Conservation (phyloP, 495 filamentous ascomycete genomes). For the Tuber calosporum region DNA sequence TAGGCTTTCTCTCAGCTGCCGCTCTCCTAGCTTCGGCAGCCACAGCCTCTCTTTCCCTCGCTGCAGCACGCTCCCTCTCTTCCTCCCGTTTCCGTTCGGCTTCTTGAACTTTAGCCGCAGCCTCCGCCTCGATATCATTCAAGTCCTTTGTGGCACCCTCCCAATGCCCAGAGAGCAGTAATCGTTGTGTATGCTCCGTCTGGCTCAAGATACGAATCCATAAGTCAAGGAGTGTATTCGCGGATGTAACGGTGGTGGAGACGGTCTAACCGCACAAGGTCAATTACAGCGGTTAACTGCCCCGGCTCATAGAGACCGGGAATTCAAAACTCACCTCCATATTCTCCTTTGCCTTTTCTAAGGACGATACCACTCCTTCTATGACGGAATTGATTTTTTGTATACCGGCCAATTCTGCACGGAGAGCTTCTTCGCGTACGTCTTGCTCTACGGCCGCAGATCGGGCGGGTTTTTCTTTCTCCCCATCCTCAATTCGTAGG, state of each 20-base stretch:
- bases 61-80: constrained; percentile 59
- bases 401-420: constrained; percentile 71
- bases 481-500: constrained; percentile 7
- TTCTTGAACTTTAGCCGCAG: constrained; percentile 59
- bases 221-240: constrained; percentile 88
- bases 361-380: constrained; percentile 68
- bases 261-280: constrained; percentile 56
- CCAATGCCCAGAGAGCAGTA: constrained; percentile 84
- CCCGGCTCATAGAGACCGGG: background rate
- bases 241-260: constrained; percentile 71
- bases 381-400: constrained; percentile 79
- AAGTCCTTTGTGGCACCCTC: constrained; percentile 80
- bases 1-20: constrained; percentile 41
- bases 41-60: constrained; percentile 68
- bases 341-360: constrained; percentile 76
- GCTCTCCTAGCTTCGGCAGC: constrained; percentile 47
- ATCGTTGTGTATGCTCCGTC: constrained; percentile 90
- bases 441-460: constrained; percentile 60
- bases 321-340: constrained; percentile 62
- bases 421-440: constrained; percentile 63
- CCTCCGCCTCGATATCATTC: constrained; percentile 72
- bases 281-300: constrained; percentile 2
- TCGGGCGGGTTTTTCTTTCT: constrained; percentile 6
- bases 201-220: constrained; percentile 94
- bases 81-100: constrained; percentile 68